Conservation (phyloP, 805 yeast species). For the Naumovozyma castellii region DNA sequence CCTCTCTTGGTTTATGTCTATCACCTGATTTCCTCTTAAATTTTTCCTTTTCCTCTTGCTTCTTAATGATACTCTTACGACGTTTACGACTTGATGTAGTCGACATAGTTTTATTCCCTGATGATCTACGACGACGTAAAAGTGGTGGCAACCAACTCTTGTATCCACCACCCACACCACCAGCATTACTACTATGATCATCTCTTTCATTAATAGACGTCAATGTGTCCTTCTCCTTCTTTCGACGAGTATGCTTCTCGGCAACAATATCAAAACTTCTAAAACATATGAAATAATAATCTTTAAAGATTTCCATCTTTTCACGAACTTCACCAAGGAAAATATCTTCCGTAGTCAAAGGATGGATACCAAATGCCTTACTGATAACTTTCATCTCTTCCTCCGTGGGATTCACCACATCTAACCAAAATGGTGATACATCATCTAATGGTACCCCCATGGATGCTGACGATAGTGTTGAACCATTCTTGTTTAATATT, state of each 20-base stretch:
- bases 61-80: constrained; percentile 24
- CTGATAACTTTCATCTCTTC: constrained; percentile 91
- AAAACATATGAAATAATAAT: constrained; percentile 87
- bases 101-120: constrained; percentile 11
- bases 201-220: constrained; percentile 3
- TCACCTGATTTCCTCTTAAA: constrained; percentile 38
- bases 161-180: constrained; percentile 1
- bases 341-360: constrained; percentile 92
- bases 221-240: constrained; percentile 32
- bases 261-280: constrained; percentile 73
- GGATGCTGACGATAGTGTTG: constrained; percentile 7
- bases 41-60: constrained; percentile 29
- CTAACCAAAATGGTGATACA: constrained; percentile 82
- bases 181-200: constrained; percentile 3
- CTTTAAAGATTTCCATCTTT: constrained; percentile 85
- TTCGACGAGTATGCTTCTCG: constrained; percentile 49
- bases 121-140: constrained; percentile 12
- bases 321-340: constrained; percentile 89
- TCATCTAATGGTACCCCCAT: constrained; percentile 20
- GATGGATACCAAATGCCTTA: constrained; percentile 90
- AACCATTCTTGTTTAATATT: constrained; percentile 8
- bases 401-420: constrained; percentile 85
- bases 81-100: constrained; percentile 8
- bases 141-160: background rate
- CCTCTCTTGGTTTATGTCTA: constrained; percentile 35